Percentiles rank a stretch among this genome's conserved stretches.
These are phyloP conservation scores for Hydnum rufescens DNA, from an alignment of 768 basidiomycete species.

Conservation along the genomic window DNA sequence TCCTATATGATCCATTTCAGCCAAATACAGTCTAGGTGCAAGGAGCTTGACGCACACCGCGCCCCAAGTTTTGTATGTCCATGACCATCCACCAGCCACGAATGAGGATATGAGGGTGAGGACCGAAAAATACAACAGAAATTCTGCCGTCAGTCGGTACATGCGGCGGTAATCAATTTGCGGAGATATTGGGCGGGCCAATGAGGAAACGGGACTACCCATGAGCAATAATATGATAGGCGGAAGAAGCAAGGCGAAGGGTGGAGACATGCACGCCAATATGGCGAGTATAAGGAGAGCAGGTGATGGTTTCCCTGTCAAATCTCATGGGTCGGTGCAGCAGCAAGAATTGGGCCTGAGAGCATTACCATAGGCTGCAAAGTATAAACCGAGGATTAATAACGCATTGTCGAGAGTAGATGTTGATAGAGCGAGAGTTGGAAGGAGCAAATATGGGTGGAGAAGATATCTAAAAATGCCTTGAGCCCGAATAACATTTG, in stretches of 20 bases:
- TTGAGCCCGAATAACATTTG: neutral
- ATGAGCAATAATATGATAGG: slow-evolving; percentile 49
- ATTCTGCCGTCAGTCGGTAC: slow-evolving; percentile 18
- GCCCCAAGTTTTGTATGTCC: slow-evolving; percentile 71
- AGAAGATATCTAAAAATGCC: slow-evolving; percentile 44
- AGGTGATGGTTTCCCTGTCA: slow-evolving; percentile 35
- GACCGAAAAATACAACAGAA: slow-evolving; percentile 27
- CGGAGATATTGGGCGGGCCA: neutral
- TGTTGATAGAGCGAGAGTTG: slow-evolving; percentile 64
- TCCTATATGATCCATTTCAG: slow-evolving; percentile 23
- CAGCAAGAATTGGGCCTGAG: neutral
- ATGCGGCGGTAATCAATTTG: neutral
- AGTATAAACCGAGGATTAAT: slow-evolving; percentile 43
- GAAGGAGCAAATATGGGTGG: slow-evolving; percentile 73
- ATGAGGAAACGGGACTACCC: slow-evolving; percentile 32
- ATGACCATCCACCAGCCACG: slow-evolving; percentile 39
- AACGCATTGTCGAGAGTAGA: slow-evolving; percentile 66
- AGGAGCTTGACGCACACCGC: slow-evolving; percentile 36
- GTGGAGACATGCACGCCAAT: slow-evolving; percentile 50
- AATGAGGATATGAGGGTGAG: slow-evolving; percentile 34
- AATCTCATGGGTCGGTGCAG: neutral
- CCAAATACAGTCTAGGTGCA: neutral
- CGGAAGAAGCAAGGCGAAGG: slow-evolving; percentile 43
- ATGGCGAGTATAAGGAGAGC: slow-evolving; percentile 51
- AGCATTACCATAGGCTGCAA: slow-evolving; percentile 41